Base-by-base conservation (phyloP, 2,329 filamentous ascomycete species). In the Falciphora oryzae region DNA sequence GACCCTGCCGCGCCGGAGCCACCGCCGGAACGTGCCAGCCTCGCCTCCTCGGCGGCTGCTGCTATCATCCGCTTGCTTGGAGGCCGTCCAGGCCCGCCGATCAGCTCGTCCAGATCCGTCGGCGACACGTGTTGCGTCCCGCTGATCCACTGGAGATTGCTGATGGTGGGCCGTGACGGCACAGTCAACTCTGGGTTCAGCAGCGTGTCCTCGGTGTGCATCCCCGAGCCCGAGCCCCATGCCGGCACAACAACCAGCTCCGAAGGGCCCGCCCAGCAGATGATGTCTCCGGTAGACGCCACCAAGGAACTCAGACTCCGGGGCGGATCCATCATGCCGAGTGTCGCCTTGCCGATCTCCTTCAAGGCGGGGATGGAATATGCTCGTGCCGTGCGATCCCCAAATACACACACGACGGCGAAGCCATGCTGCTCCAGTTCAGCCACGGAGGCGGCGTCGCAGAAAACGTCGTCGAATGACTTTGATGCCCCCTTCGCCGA, bases 121-220 rank as follows among this genome's bases (percentile, higher is more conserved):
- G 92, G 89, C 1, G 92, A 92, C 59, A 99, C 85, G 70, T 96
- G 90, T 75, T 97, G 94, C 1, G 94, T 98, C 4, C 95, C 95
- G 0, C 93, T 90, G 63, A 99, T 92, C 95, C 95, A 99, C 77
- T 98, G 93, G 53, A 99, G 77, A 71, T 96, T 97, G 27, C 91
- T 96, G 66, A 99, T 99, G 0, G 93, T 97, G 1, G 95, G 95
- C 2, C 95, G 87, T 16, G 92, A 83, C 2, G 93, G 94, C 28
- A 90, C 83, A 22, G 84, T 73, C 0, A 91, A 84, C 65, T 90
- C 82, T 0, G 91, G 88, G 73, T 98, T 97, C 75, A 91, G 86
- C 3, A 99, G 81, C 10, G 81, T 86, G 73, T 97, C 93, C n/a
- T 85, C 77, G 0, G 79, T 81, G 63, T 83, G 86, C 67, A 91